Conservation (phyloP, 768 basidiomycete genomes). For the Kwoniella europaea region DNA sequence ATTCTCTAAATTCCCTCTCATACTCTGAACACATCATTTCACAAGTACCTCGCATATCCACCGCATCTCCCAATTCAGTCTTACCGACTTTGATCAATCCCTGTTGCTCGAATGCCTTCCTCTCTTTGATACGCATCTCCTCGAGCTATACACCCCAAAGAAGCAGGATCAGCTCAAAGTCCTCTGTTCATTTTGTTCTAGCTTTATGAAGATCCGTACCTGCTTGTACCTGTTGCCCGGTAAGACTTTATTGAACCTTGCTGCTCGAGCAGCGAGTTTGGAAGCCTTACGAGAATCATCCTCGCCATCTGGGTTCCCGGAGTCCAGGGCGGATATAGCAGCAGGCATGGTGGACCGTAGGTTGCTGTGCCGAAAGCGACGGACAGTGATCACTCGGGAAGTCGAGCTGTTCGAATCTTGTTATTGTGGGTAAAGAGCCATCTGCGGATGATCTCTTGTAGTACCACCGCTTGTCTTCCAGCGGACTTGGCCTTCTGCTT, state of each 20-base stretch:
- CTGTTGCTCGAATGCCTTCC: conserved; percentile 67
- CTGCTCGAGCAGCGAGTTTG: conserved; percentile 46
- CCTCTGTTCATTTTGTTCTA: too few relatives aligned
- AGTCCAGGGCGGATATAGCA: conserved; percentile 29
- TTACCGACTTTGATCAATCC: conserved; percentile 88
- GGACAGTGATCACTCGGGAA: not conserved
- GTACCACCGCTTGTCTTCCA: too few relatives aligned
- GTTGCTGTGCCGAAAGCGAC: not conserved
- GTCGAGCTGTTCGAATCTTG: not conserved
- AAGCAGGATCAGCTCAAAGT: not conserved
- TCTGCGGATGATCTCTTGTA: not conserved
- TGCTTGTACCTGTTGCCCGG: conserved; percentile 60
- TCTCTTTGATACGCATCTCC: conserved; percentile 54
- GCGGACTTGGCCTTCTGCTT: too few relatives aligned
- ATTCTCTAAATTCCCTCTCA: conserved; percentile 86
- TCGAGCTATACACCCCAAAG: conserved; percentile 54
- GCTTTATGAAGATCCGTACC: conserved; percentile 30
- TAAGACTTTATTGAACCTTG: conserved; percentile 59
- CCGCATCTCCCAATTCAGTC: conserved; percentile 84
- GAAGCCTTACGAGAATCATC: conserved; percentile 39
- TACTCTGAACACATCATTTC: conserved; percentile 92
- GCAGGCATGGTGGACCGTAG: conserved; percentile 8
- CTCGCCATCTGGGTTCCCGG: conserved; percentile 41
- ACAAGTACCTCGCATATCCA: conserved; percentile 91
- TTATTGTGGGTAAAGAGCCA: not conserved